A percentile compares a stretch with the other conserved stretches of the same genome.
Conservation (phyloP, 768 basidiomycete species). For the Russula foetens region DNA sequence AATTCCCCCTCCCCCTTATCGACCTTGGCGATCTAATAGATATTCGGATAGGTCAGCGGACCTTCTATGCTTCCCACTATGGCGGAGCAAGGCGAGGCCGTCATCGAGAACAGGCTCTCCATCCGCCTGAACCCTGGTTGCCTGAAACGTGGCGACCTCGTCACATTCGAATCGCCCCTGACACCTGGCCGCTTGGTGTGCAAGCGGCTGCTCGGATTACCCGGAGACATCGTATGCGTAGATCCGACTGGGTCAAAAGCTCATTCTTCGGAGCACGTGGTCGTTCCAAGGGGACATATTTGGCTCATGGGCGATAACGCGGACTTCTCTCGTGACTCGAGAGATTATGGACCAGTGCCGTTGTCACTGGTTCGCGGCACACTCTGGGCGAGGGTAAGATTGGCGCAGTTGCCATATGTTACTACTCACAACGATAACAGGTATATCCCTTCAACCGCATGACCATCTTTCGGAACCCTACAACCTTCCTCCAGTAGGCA, state of each 20-base stretch:
- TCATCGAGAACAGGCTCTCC: slow-evolving; percentile 55
- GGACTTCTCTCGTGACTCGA: slow-evolving; percentile 75
- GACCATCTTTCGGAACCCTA: slow-evolving; percentile 27
- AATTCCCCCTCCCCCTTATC: no score
- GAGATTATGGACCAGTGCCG: slow-evolving; percentile 89
- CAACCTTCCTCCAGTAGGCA: slow-evolving; percentile 24
- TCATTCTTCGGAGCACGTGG: slow-evolving; percentile 62
- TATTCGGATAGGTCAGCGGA: slow-evolving; percentile 46
- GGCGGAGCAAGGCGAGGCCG: slow-evolving; percentile 46
- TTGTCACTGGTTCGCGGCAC: slow-evolving; percentile 66
- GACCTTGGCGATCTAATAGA: neutral
- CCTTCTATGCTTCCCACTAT: slow-evolving; percentile 82
- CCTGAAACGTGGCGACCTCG: slow-evolving; percentile 66
- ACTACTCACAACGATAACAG: slow-evolving; percentile 15
- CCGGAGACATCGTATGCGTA: slow-evolving; percentile 83
- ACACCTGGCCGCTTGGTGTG: slow-evolving; percentile 63
- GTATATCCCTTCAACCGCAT: slow-evolving; percentile 24
- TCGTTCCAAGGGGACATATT: slow-evolving; percentile 77
- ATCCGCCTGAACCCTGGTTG: slow-evolving; percentile 40
- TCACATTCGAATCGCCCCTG: slow-evolving; percentile 64
- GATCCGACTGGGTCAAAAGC: slow-evolving; percentile 69
- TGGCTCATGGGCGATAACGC: slow-evolving; percentile 93
- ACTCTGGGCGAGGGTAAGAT: slow-evolving; percentile 54
- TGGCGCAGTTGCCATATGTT: neutral
- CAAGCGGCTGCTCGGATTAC: slow-evolving; percentile 85